These are phyloP conservation scores for Zygosaccharomyces lentus DNA, from an alignment of 805 yeast species.

Conservation along the genomic window DNA sequence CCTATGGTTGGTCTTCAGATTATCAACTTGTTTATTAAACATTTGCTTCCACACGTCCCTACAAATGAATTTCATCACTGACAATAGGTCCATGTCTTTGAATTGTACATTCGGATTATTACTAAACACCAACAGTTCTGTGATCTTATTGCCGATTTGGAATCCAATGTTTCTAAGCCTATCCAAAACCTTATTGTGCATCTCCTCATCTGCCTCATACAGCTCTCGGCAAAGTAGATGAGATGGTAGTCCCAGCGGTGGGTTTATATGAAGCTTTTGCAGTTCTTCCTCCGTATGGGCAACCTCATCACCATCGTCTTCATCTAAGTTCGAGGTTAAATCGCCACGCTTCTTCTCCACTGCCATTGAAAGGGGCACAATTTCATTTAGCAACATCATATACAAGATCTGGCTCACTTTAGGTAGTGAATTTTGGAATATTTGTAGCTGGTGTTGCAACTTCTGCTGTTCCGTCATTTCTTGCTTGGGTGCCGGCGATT, in stretches of 20 bases:
- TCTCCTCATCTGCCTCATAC: constrained; percentile 31
- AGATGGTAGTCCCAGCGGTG: constrained; percentile 21
- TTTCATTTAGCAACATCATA: constrained; percentile 67
- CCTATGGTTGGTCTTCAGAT: constrained; percentile 85
- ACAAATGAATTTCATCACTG: constrained; percentile 87
- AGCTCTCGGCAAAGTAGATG: constrained; percentile 30
- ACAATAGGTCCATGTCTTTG: constrained; percentile 59
- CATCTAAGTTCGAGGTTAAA: constrained; percentile 8
- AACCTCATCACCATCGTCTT: constrained; percentile 11
- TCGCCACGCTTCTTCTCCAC: constrained; percentile 46
- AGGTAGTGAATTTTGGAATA: constrained; percentile 32
- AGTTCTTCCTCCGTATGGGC: constrained; percentile 5
- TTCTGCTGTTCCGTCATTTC: constrained; percentile 23
- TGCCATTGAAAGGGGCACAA: constrained; percentile 66
- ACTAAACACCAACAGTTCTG: constrained; percentile 45
- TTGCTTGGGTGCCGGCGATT: constrained; percentile 6
- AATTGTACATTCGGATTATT: constrained; percentile 46
- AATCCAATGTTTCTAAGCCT: constrained; percentile 71
- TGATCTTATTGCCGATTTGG: constrained; percentile 57
- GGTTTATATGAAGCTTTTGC: constrained; percentile 16
- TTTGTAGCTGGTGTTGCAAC: constrained; percentile 28
- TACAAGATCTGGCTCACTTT: constrained; percentile 53
- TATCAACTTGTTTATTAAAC: constrained; percentile 85
- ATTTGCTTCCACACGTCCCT: constrained; percentile 84
- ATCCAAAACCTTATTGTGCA: constrained; percentile 48